A percentile compares a stretch with the other conserved stretches of the same genome.
Conservation (phyloP, 2,329 filamentous ascomycete genomes). For the Pseudogymnoascus sp. region DNA sequence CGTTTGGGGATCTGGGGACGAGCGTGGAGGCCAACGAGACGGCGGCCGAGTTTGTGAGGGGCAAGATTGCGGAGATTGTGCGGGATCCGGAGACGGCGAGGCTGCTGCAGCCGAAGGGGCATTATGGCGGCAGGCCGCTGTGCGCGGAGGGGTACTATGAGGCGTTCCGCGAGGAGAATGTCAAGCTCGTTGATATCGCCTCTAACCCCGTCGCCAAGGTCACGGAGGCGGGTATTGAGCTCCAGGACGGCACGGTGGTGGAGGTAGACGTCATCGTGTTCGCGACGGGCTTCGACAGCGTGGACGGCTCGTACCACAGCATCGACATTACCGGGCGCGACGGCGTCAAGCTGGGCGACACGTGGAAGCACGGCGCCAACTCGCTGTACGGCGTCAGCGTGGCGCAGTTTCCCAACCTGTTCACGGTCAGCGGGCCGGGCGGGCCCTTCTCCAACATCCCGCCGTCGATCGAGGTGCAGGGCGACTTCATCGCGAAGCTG, state of each 20-base stretch:
- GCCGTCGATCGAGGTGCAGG: conserved; percentile 33
- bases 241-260: conserved; percentile 22
- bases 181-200: conserved; percentile 38
- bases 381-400: conserved; percentile 34
- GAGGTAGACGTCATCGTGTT: conserved; percentile 28
- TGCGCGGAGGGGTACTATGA: conserved; percentile 44
- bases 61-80: conserved; percentile 21
- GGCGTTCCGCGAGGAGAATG: conserved; percentile 36
- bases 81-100: conserved; percentile 18
- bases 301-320: conserved; percentile 27
- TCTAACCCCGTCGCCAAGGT: conserved; percentile 34
- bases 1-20: conserved; percentile 20
- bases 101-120: conserved; percentile 15
- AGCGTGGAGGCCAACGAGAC: conserved; percentile 20
- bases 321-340: conserved; percentile 27
- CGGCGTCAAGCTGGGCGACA: conserved; percentile 25
- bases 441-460: conserved; percentile 35
- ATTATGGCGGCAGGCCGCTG: conserved; percentile 25
- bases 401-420: conserved; percentile 39
- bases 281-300: conserved; percentile 31
- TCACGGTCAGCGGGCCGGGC: conserved; percentile 37
- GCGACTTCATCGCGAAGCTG: conserved; percentile 30
- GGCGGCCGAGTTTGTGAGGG: conserved; percentile 20
- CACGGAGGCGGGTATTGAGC: conserved; percentile 30
- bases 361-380: conserved; percentile 27